Evolutionary conservation across 768 basidiomycete genomes (phyloP).

Genomic region (Xerocomellus chrysenteron): DNA sequence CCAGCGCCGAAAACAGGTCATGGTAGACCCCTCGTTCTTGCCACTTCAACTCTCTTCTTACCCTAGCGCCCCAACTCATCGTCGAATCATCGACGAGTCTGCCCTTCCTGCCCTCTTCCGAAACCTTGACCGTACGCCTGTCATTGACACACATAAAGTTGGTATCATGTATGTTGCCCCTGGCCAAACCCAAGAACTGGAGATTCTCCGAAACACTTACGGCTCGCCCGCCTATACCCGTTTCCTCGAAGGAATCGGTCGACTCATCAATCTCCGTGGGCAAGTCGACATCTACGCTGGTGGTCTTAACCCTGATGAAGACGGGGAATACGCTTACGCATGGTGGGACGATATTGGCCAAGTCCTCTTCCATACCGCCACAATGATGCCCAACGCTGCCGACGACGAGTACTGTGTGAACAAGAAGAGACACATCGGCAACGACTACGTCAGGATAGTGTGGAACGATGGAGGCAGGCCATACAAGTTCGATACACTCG

Average conservation of each 20-base stretch:
- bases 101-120: slow-evolving; percentile 58
- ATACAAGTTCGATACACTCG: slow-evolving; percentile 89
- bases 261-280: slow-evolving; percentile 83
- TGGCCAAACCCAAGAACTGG: slow-evolving; percentile 78
- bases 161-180: slow-evolving; percentile 96
- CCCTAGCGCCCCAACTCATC: slow-evolving; percentile 42
- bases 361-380: slow-evolving; percentile 92
- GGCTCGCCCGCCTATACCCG: slow-evolving; percentile 95
- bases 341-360: slow-evolving; percentile 99
- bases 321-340: slow-evolving; percentile 96
- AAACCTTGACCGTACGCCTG: slow-evolving; percentile 79
- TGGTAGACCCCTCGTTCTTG: slow-evolving; percentile 82
- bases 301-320: slow-evolving; percentile 84
- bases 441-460: slow-evolving; percentile 93
- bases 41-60: slow-evolving; percentile 83
- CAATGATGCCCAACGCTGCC: slow-evolving; percentile 86
- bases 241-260: slow-evolving; percentile 87
- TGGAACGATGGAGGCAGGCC: slow-evolving; percentile 96
- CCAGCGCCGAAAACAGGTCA: slow-evolving; percentile 83
- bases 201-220: slow-evolving; percentile 86
- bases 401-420: slow-evolving; percentile 69
- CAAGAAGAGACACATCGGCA: slow-evolving; percentile 97
- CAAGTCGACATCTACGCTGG: slow-evolving; percentile 93
- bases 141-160: slow-evolving; percentile 97
- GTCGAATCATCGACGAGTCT: slow-evolving; percentile 53